Evolutionary conservation across 805 yeast species (phyloP).

Genomic region (Candida odintsovae): DNA sequence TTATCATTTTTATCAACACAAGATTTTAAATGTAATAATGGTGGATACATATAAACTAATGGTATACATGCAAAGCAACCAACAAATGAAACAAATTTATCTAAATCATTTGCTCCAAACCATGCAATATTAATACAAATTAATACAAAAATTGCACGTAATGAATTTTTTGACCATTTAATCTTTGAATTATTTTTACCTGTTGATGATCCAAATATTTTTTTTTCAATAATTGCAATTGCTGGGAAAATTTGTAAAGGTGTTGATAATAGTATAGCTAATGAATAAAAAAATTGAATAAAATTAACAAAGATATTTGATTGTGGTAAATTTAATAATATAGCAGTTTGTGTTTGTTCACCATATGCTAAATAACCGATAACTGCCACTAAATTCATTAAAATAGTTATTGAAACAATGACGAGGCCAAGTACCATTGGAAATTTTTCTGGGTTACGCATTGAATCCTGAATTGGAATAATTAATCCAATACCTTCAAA

Average conservation of each 20-base stretch:
- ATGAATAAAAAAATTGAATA: conserved; percentile 66
- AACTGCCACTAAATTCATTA: conserved; percentile 60
- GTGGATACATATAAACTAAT: conserved; percentile 80
- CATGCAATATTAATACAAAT: conserved; percentile 54
- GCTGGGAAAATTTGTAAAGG: conserved; percentile 83
- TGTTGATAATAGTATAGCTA: conserved; percentile 71
- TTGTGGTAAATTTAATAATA: conserved; percentile 69
- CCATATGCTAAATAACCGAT: conserved; percentile 73
- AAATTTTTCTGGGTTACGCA: conserved; percentile 69
- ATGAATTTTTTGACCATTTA: conserved; percentile 63
- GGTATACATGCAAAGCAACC: conserved; percentile 87
- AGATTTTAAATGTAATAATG: conserved; percentile 60
- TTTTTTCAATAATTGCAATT: conserved; percentile 62
- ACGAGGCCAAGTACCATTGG: conserved; percentile 61
- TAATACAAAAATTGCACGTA: conserved; percentile 49
- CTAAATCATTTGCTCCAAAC: conserved; percentile 63
- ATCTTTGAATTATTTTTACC: conserved; percentile 50
- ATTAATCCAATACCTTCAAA: conserved; percentile 82
- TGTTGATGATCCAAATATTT: conserved; percentile 39
- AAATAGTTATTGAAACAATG: conserved; percentile 51
- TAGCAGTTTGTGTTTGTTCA: conserved; percentile 54
- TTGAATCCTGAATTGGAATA: conserved; percentile 77
- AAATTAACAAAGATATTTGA: conserved; percentile 51
- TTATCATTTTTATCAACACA: conserved; percentile 20
- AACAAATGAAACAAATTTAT: conserved; percentile 70